Evolutionary conservation across 2,329 filamentous ascomycete species (phyloP), one percentile per base, ranked within the genome.

Genomic region (Cercospora zeae-maydis): DNA sequence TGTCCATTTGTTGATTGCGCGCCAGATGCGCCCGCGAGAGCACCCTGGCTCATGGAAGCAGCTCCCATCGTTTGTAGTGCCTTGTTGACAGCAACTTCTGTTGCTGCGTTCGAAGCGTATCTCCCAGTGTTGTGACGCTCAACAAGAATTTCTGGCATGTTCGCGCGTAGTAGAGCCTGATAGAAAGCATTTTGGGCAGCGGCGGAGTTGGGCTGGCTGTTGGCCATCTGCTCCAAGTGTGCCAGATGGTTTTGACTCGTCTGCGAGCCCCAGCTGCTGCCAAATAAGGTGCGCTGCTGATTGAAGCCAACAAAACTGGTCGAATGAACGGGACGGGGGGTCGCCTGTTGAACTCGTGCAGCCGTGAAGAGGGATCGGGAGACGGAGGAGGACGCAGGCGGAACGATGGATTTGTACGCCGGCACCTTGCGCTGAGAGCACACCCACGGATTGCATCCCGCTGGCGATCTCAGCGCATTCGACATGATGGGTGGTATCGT

Each of bases 111-210:
- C 19, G 86, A 86, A 10, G 93, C 93, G 75, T 93, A 99, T 60
- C 89, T 86, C 66, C 90, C 90, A 14, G 89, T 92, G 74, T 92
- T 88, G 76, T 96, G 95, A 72, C 95, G 84, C 77, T 98, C 92
- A 63, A 97, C 85, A 61, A 99, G 82, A 66, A 99, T 96, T 57
- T 92, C 89, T 16, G 93, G 91, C 90, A 97, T 93, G 73, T 96
- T 95, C 57, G 93, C 92, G 74, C 90, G 90, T 60, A 97, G 83
- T 13, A 99, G 85, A 51, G 93, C 88, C 74, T 93, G 89, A 75
- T 99, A 99, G 76, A 99, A 97, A 14, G 91, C 89, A 75, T 93
- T 95, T 76, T 99, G 95, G 19, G 92, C 88, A 47, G 89, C 90
- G 30, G 92, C 89, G 76, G 92, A 98, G 63, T 82, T 85, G 1